These are phyloP conservation scores for Megacollybia marginata DNA, from an alignment of 768 basidiomycete species.

Conservation along the genomic window DNA sequence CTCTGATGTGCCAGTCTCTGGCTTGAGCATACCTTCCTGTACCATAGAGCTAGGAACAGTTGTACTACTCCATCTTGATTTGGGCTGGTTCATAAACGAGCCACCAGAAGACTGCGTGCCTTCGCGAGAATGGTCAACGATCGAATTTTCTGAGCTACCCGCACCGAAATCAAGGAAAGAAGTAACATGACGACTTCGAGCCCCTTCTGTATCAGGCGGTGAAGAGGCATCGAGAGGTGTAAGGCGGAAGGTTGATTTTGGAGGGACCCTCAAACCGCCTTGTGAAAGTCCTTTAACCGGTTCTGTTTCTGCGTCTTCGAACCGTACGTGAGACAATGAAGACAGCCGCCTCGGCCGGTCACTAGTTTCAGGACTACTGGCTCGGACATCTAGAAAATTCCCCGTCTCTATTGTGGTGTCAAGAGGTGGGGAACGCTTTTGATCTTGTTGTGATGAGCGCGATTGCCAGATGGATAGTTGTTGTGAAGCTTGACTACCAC, in stretches of 20 bases:
- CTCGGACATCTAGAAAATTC: conserved; percentile 2
- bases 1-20: conserved; percentile 13
- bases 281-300: not conserved
- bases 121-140: conserved; percentile 15
- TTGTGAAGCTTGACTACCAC: not conserved
- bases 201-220: conserved; percentile 1
- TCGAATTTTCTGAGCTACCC: conserved; percentile 22
- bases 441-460: too few relatives aligned
- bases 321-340: conserved; percentile 2
- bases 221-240: conserved; percentile 18
- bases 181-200: conserved; percentile 7
- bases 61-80: conserved; percentile 37
- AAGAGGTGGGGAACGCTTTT: too few relatives aligned
- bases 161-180: conserved; percentile 33
- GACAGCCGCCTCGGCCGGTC: not conserved
- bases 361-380: conserved; percentile 1
- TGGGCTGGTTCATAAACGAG: conserved; percentile 3
- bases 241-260: conserved; percentile 12
- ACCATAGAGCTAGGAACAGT: conserved; percentile 23
- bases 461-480: too few relatives aligned
- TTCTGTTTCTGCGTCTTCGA: not conserved
- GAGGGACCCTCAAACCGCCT: not conserved
- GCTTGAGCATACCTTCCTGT: conserved; percentile 1
- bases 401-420: conserved; percentile 1
- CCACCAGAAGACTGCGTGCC: conserved; percentile 9